Base-by-base conservation (phyloP, 2,329 filamentous ascomycete species). In the Neopestalotiopsis rosae region DNA sequence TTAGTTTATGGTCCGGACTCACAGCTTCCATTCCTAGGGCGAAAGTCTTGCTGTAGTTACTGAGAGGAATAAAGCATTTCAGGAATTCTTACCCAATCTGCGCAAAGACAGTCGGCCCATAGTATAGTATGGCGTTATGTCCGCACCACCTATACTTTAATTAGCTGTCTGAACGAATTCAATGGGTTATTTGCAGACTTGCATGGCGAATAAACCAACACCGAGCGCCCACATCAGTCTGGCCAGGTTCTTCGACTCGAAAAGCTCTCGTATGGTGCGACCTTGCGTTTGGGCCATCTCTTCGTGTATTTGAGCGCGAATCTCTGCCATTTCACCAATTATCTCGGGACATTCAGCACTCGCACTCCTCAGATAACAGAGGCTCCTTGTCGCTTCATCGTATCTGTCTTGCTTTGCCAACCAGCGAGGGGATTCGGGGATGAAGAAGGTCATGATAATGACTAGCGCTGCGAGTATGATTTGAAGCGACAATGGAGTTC, bases 361-460 rank as follows among this genome's bases (percentile, higher is more conserved):
- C 30, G 81, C 80, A 0, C 81, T 84, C n/a, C 86, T 82, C 68
- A 88, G 84, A 85, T 85, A 88, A 67, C 78, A 77, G 2, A 88
- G 78, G 69, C 82, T 85, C 28, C 74, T 71, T 38, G 77, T 75
- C 0, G 83, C 83, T n/a, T 85, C 78, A 4, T 81, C 82, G 61
- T 80, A 74, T 1, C 77, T 73, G 63, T 83, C 81, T 24, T 83
- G 79, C 2, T 82, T 80, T 59, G 83, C 79, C 58, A 84, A 79
- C 83, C 83, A 85, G 7, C 83, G 78, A 0, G 83, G 83, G 3
- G 83, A 86, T 71, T 87, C 85, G 0, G 84, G 84, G 4, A 87
- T 34, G 10, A 52, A 2, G 28, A 65, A 34, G 32, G 62, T 49
- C 7, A 40, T 24, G 13, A 65, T 65, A 9, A 49, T 28, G 28